Evolutionary conservation across 1,284 basidiomycete genomes (phyloP), one percentile per base, ranked within the genome.

Genomic region (Pyrrhoderma lamaoense): DNA sequence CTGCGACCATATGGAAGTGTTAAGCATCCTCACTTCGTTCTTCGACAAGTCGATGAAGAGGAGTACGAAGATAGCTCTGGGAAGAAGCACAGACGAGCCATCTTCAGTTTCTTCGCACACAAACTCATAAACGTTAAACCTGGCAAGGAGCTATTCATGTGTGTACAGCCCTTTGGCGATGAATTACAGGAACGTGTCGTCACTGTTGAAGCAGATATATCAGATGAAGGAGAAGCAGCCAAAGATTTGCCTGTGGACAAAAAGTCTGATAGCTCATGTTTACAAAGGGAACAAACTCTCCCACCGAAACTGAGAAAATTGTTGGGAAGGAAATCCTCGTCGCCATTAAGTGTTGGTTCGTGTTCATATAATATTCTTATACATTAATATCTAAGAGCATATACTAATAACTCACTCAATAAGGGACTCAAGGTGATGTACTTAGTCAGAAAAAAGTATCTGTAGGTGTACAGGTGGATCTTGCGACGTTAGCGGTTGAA

Each of bases 111-210:
- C 8, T 54, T 54, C 19, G 53, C 53, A 21, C 44, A 50, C 19
- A 54, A 54, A 39, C 37, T 54, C 8, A 54, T 54, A 18, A 54
- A 54, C 39, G 49, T 50, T 18, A 54, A 54, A 31, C 48, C 53
- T 22, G 53, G 53, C 19, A 54, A 54, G 36, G 53, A 54, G 27
- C 43, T 54, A 18, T 54, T 51, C 44, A 34, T 54, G 35, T 50
- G 25, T 37, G 44, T 49, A 22, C 22, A 45, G 7, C 27, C 27
- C 27, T 31, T 31, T 31, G 27, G 27, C 35, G 49, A 45, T 22
- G 49, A 51, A n/a, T 42, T 54, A 11, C 22, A 54, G 22, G 53
- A 54, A 23, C 38, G 34, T 2, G 45, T 49, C 14, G 49, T 54
- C 3, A 40, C 53, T 4, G 27, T 54, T 14, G 53, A 54, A 38